Evolutionary conservation across 1,139 yeast genomes (phyloP).

Genomic region (Geotrichum siamense): DNA sequence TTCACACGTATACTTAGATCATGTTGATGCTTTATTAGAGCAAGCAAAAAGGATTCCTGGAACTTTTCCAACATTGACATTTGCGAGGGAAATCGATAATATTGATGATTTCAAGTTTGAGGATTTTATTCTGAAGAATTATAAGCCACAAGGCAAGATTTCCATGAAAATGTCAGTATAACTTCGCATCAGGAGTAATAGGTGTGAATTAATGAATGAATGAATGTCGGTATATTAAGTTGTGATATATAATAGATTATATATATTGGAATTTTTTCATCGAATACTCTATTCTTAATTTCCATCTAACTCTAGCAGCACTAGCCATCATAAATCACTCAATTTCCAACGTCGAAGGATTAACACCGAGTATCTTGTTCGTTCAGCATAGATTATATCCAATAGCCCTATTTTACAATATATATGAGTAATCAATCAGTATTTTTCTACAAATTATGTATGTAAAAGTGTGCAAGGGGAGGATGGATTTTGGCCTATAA

Average conservation of each 20-base stretch:
- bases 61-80: constrained; percentile 66
- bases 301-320: too few species aligned
- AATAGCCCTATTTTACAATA: too few species aligned
- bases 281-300: too few species aligned
- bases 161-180: constrained; percentile 77
- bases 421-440: too few species aligned
- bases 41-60: constrained; percentile 73
- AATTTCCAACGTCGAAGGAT: too few species aligned
- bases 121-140: constrained; percentile 73
- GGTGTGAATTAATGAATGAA: not conserved
- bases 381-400: too few species aligned
- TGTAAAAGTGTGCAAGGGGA: too few species aligned
- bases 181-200: too few species aligned
- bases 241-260: not conserved
- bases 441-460: too few species aligned
- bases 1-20: constrained; percentile 90
- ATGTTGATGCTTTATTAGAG: constrained; percentile 77
- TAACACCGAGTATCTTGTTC: too few species aligned
- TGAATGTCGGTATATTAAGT: not conserved
- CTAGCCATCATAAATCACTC: too few species aligned
- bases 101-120: constrained; percentile 87
- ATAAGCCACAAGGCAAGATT: constrained; percentile 74
- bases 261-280: not conserved
- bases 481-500: too few species aligned
- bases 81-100: constrained; percentile 56